Conservation (phyloP, 2,329 filamentous ascomycete species). For the Penicillium sp. region DNA sequence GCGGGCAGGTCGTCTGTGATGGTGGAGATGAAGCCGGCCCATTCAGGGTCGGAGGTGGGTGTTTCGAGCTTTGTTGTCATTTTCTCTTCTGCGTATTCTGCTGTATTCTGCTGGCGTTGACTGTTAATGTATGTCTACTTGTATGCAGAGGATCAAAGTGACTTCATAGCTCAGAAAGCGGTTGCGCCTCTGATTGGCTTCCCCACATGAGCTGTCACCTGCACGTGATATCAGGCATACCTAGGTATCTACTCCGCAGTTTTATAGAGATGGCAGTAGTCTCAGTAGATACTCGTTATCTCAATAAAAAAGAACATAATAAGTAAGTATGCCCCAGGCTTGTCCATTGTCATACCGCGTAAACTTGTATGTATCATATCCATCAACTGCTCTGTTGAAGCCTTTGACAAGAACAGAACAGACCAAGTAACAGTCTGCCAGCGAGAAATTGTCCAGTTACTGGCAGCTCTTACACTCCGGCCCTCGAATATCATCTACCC, state of each 20-base stretch:
- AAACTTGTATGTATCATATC: not conserved
- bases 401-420: not conserved
- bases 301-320: not conserved
- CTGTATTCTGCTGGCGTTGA: not conserved
- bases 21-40: slow-evolving; percentile 27
- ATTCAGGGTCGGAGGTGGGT: slow-evolving; percentile 31
- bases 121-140: not conserved
- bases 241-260: too few relatives aligned
- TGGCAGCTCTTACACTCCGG: slow-evolving; percentile 47
- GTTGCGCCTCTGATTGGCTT: not conserved
- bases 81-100: not conserved
- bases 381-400: not conserved
- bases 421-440: not conserved
- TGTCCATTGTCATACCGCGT: not conserved
- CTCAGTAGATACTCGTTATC: not conserved
- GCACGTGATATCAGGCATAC: slow-evolving; percentile 3
- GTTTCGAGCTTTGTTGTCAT: slow-evolving; percentile 14
- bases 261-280: not conserved
- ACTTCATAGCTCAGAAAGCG: slow-evolving; percentile 8
- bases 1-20: slow-evolving; percentile 25
- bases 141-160: not conserved
- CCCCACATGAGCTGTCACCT: slow-evolving; percentile 2
- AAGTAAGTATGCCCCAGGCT: not conserved
- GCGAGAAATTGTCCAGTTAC: slow-evolving; percentile 19
- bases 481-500: slow-evolving; percentile 45